phyloP scores from a whole-genome alignment of 306 rosid species.

The Ochetophila trinervis region DNA sequence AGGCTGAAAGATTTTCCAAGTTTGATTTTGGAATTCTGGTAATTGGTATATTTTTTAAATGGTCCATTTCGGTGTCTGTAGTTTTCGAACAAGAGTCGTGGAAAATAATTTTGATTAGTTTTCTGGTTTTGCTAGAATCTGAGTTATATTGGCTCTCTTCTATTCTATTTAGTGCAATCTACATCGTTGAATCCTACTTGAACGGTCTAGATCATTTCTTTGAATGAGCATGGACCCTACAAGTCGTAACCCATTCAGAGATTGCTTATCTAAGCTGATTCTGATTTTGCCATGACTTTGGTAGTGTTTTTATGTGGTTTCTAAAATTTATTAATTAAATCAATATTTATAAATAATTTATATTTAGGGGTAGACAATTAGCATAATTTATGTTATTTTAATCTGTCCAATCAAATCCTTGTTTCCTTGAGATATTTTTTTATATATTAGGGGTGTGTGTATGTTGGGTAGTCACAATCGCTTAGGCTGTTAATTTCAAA shows the following conservation, averaged over 20 bases:
- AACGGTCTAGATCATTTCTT: neutral
- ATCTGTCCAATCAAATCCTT: neutral
- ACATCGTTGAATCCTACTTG: conserved; percentile 3
- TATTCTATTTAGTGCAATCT: neutral
- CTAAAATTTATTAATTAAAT: too few species aligned
- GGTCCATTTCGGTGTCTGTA: too few species aligned
- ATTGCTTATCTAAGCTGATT: neutral
- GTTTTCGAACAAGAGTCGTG: too few species aligned
- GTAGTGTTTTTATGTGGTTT: neutral
- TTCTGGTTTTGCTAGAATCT: neutral
- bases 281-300: neutral
- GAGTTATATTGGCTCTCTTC: neutral
- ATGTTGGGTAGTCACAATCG: conserved; percentile 11
- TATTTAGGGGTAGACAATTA: too few species aligned
- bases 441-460: neutral
- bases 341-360: too few species aligned
- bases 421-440: neutral
- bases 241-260: neutral
- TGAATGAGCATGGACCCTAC: neutral
- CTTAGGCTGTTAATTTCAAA: too few species aligned
- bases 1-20: too few species aligned
- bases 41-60: too few species aligned
- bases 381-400: too few species aligned
- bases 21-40: too few species aligned
- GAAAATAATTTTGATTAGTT: neutral